Evolutionary conservation across 352 stramenopile species (phyloP).

Genomic region (Globisporangium polare): DNA sequence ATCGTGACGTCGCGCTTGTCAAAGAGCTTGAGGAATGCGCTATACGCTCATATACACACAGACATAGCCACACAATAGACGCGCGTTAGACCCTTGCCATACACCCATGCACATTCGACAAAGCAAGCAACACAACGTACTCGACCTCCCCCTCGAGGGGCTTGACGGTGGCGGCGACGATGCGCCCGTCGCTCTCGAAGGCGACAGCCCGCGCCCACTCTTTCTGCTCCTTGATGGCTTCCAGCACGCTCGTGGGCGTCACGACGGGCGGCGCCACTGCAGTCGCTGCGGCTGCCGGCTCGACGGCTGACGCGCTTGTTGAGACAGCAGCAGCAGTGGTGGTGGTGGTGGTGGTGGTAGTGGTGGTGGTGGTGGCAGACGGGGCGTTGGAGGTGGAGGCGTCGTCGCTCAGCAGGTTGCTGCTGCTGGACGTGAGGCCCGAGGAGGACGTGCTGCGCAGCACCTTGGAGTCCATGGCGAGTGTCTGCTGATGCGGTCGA

Average conservation of each 20-base stretch:
- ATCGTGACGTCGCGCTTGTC: constrained; percentile 79
- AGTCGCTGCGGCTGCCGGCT: constrained; percentile 3
- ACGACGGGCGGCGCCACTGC: constrained; percentile 19
- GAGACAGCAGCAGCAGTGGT: neutral
- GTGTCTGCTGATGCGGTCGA: neutral
- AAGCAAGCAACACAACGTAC: constrained; percentile 19
- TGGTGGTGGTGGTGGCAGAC: too few species aligned
- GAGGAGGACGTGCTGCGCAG: constrained; percentile 14
- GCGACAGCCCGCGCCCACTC: constrained; percentile 65
- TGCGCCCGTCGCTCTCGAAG: constrained; percentile 51
- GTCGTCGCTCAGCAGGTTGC: constrained; percentile 17
- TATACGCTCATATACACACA: constrained; percentile 16
- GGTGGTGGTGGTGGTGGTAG: too few species aligned
- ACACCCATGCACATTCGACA: too few species aligned
- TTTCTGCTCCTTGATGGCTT: constrained; percentile 50
- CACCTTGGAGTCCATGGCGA: constrained; percentile 16
- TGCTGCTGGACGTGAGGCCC: constrained; percentile 15
- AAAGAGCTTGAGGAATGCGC: constrained; percentile 57
- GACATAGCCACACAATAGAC: constrained; percentile 8
- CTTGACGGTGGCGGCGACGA: constrained; percentile 55
- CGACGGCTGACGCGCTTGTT: neutral
- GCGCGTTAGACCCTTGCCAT: neutral
- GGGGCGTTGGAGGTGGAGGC: too few species aligned
- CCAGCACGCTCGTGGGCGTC: constrained; percentile 43
- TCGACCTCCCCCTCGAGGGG: constrained; percentile 57